Evolutionary conservation across 305 asterid species (phyloP).

Genomic region (Plantago rigida): DNA sequence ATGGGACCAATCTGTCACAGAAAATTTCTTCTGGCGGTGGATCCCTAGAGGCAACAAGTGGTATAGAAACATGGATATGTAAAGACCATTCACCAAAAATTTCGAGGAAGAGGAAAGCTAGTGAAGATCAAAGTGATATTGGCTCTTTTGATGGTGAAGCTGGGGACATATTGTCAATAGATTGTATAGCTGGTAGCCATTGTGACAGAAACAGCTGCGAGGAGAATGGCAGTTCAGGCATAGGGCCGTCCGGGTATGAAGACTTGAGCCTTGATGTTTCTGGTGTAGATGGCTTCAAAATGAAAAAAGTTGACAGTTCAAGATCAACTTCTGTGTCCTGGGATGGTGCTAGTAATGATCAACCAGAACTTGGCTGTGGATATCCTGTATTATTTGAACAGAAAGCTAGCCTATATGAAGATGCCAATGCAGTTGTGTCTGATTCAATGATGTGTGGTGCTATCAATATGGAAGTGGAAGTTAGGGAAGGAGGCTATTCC

Average conservation of each 20-base stretch:
- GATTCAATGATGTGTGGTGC: constrained; percentile 23
- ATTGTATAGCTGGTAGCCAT: constrained; percentile 25
- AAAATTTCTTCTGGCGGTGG: constrained; percentile 25
- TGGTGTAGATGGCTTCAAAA: constrained; percentile 34
- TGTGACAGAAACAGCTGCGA: constrained; percentile 27
- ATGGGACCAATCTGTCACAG: constrained; percentile 26
- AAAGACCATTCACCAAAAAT: constrained; percentile 29
- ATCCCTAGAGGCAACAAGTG: constrained; percentile 24
- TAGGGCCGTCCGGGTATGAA: constrained; percentile 26
- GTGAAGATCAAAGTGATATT: constrained; percentile 30
- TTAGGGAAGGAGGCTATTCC: constrained; percentile 24
- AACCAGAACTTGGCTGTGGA: constrained; percentile 31
- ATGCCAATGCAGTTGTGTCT: constrained; percentile 26
- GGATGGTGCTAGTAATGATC: constrained; percentile 27
- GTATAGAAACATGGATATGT: constrained; percentile 23
- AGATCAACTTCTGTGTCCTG: constrained; percentile 27
- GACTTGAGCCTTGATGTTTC: constrained; percentile 25
- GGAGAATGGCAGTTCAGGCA: constrained; percentile 26
- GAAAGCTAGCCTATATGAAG: constrained; percentile 35
- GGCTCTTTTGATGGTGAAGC: constrained; percentile 28
- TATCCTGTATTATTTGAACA: constrained; percentile 25
- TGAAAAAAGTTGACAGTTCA: constrained; percentile 38
- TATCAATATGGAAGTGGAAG: constrained; percentile 22
- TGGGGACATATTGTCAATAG: constrained; percentile 21
- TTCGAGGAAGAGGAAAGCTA: constrained; percentile 42